These are phyloP conservation scores for Loxodes magnus DNA, from an alignment of 73 alveolate species.

Conservation along the genomic window DNA sequence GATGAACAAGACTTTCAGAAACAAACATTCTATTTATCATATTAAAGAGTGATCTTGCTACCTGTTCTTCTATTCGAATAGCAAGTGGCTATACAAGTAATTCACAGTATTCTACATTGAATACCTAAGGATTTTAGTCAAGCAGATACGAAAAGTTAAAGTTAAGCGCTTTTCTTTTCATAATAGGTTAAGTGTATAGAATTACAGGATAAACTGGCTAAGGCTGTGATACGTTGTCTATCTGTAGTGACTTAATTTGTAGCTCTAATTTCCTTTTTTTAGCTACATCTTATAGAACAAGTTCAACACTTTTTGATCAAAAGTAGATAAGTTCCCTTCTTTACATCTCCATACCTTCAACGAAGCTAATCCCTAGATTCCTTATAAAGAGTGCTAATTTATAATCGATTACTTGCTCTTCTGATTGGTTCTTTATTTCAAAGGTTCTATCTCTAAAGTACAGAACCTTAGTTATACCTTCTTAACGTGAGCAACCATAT, in stretches of 20 bases:
- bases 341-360: background rate
- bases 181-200: slow-evolving; percentile 19
- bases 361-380: slow-evolving; percentile 6
- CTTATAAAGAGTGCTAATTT: background rate
- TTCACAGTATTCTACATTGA: background rate
- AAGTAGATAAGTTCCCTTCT: slow-evolving; percentile 1
- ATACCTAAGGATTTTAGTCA: slow-evolving; percentile 7
- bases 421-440: background rate
- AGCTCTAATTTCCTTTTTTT: slow-evolving; percentile 14
- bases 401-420: background rate
- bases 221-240: slow-evolving; percentile 32
- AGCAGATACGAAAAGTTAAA: background rate
- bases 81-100: slow-evolving; percentile 4
- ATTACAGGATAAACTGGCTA: slow-evolving; percentile 38
- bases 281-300: slow-evolving; percentile 4
- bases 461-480: slow-evolving; percentile 3
- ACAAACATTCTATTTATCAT: background rate
- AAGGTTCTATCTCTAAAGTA: background rate
- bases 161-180: background rate
- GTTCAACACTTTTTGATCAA: background rate
- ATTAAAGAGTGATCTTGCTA: background rate
- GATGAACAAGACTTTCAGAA: background rate
- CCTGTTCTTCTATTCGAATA: background rate
- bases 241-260: slow-evolving; percentile 18
- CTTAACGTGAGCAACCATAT: background rate